Evolutionary conservation across 768 basidiomycete species (phyloP), one percentile per base, ranked within the genome.

Genomic region (Astraeus odoratus): DNA sequence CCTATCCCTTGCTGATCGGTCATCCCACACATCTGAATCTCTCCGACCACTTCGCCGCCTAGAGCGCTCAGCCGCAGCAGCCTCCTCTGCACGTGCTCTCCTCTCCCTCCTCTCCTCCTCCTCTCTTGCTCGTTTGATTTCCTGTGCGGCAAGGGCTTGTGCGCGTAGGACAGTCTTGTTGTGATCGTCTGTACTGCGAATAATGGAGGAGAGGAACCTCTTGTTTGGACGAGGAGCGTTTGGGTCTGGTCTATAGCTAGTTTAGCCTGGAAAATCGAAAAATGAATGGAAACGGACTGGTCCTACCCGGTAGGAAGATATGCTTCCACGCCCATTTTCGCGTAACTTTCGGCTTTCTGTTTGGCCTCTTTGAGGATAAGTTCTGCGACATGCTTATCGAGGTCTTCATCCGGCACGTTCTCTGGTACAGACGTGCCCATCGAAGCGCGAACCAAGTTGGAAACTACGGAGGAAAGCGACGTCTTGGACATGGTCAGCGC

Each of bases 161-260:
- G 85, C 76, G 44, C 77, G 76, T 18, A 89, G 61, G 37, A 99
- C 71, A 10, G 86, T 81, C 65, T 84, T 81, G 64, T 99, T 99
- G 58, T 99, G 96, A 46, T 94, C 94, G 59, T 96, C 94, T 4
- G 96, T 96, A 52, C 79, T 92, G 53, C 83, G 80, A 46, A 99
- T 93, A 49, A 99, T 92, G 18, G 84, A 82, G 0, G 79, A 75
- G 20, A 89, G 67, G 58, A 89, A 89, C 0, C 86, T 85, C 57
- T 89, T 89, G 67, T 89, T 88, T 26, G 94, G 65, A 52, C 77
- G 81, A 0, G 90, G 90, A 1, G 79, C 81, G 62, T 81, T 81
- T 52, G 72, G 76, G 56, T 89, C 86, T 5, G 76, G 64, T 45
- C 83, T 87, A 53, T 24, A 46, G 10, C 13, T 5, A 26, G 15